These are phyloP conservation scores for Paraglomus brasilianum DNA, from an alignment of 192 early-diverging fungal species.

Conservation along the genomic window DNA sequence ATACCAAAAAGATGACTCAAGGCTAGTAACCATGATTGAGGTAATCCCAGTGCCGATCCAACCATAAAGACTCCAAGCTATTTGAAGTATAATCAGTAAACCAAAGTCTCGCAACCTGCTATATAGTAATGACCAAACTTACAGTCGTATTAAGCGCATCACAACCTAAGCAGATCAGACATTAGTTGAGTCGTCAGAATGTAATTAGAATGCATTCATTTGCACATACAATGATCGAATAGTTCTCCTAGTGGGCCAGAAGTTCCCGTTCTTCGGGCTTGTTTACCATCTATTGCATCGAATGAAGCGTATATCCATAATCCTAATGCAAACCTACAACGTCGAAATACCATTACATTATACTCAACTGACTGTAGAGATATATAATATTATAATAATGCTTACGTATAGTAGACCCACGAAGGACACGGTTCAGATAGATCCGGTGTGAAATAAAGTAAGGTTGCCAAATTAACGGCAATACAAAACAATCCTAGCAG, in stretches of 20 bases:
- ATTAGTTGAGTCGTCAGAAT: neutral
- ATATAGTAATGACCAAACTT: no score
- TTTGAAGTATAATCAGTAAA: no score
- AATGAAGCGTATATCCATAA: constrained; percentile 87
- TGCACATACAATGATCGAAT: constrained; percentile 90
- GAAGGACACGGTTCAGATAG: constrained; percentile 66
- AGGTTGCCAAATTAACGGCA: constrained; percentile 65
- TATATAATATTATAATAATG: neutral
- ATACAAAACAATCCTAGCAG: constrained; percentile 81
- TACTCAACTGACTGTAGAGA: no score
- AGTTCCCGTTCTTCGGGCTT: constrained; percentile 85
- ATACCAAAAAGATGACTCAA: no score
- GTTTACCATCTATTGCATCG: constrained; percentile 95
- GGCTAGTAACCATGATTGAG: no score
- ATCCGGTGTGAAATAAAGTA: constrained; percentile 73
- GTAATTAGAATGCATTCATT: neutral
- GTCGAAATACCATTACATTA: neutral
- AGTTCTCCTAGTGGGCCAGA: constrained; percentile 90
- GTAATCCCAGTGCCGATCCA: no score
- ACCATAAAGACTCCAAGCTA: no score
- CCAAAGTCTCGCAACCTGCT: no score
- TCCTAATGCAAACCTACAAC: constrained; percentile 63
- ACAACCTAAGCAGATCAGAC: constrained; percentile 20
- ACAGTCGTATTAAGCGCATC: neutral
- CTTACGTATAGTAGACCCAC: constrained; percentile 82